Percentiles rank a stretch among this genome's conserved stretches.
phyloP scores from a whole-genome alignment of 345 rosid species.

The Gossypium raimondii region DNA sequence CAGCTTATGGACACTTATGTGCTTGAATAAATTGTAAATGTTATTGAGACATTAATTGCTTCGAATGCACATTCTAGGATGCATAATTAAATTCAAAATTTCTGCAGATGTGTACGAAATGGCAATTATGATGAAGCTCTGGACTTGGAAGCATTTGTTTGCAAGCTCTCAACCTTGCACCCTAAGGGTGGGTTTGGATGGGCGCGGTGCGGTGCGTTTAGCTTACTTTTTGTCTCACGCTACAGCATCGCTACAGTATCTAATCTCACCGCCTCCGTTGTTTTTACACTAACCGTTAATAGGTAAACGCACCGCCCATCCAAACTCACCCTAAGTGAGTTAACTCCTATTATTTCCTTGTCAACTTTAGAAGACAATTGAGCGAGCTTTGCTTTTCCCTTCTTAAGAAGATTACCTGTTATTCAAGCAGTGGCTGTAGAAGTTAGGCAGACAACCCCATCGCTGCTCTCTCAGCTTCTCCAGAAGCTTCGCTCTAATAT shows the following conservation, averaged over 20 bases:
- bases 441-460: slow-evolving; percentile 89
- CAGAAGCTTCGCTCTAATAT: slow-evolving; percentile 89
- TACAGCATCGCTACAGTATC: too few relatives aligned
- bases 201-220: too few relatives aligned
- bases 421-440: slow-evolving; percentile 87
- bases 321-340: slow-evolving; percentile 79
- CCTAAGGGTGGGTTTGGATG: slow-evolving; percentile 40
- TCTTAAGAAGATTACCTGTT: slow-evolving; percentile 59
- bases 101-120: slow-evolving; percentile 82
- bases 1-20: slow-evolving; percentile 99
- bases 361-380: slow-evolving; percentile 19
- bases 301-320: too few relatives aligned
- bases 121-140: slow-evolving; percentile 98
- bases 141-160: slow-evolving; percentile 88
- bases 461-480: slow-evolving; percentile 89
- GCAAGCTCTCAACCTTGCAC: slow-evolving; percentile 89
- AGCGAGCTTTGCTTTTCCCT: slow-evolving; percentile 17
- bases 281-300: too few relatives aligned
- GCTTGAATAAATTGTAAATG: slow-evolving; percentile 10
- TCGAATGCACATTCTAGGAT: neutral
- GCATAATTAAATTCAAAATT: slow-evolving; percentile 13
- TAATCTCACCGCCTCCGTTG: too few relatives aligned
- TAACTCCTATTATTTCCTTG: slow-evolving; percentile 18
- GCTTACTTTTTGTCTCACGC: too few relatives aligned
- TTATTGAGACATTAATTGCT: neutral